Conservation (phyloP, 768 basidiomycete species). For the Boletus sensibilis region DNA sequence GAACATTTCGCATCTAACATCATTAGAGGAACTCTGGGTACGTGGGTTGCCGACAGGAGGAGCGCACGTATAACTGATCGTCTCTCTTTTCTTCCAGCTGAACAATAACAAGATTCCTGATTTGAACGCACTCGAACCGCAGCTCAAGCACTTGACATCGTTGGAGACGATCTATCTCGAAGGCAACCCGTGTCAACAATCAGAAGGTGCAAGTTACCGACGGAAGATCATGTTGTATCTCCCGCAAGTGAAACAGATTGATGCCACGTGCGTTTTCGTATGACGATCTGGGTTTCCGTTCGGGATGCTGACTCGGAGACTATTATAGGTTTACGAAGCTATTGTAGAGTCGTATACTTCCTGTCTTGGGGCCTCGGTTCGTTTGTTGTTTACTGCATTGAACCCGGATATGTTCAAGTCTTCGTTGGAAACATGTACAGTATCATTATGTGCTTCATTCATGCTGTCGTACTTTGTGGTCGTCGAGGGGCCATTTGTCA, state of each 20-base stretch:
- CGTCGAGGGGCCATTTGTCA: not conserved
- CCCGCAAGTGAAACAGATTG: conserved; percentile 90
- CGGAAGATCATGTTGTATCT: conserved; percentile 86
- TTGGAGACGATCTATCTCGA: conserved; percentile 93
- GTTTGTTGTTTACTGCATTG: conserved; percentile 46
- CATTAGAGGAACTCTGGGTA: conserved; percentile 95
- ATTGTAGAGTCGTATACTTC: conserved; percentile 85
- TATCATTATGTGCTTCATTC: not conserved
- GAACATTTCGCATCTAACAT: conserved; percentile 71
- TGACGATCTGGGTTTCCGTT: not conserved
- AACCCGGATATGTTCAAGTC: not conserved
- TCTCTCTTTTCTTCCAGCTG: conserved; percentile 49
- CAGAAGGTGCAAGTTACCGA: conserved; percentile 75
- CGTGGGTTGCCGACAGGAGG: conserved; percentile 15
- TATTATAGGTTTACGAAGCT: conserved; percentile 49
- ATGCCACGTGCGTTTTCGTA: conserved; percentile 79
- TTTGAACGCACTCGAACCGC: conserved; percentile 61
- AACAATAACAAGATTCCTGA: conserved; percentile 84
- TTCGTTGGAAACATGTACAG: not conserved
- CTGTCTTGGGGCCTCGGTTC: conserved; percentile 32
- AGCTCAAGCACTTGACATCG: conserved; percentile 58
- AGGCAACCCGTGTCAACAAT: conserved; percentile 86
- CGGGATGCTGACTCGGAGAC: conserved; percentile 1
- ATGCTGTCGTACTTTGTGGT: not conserved
- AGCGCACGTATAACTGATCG: not conserved